A percentile compares a stretch with the other conserved stretches of the same genome.
Conservation (phyloP, 345 rosid genomes). For the Lepidium sativum region DNA sequence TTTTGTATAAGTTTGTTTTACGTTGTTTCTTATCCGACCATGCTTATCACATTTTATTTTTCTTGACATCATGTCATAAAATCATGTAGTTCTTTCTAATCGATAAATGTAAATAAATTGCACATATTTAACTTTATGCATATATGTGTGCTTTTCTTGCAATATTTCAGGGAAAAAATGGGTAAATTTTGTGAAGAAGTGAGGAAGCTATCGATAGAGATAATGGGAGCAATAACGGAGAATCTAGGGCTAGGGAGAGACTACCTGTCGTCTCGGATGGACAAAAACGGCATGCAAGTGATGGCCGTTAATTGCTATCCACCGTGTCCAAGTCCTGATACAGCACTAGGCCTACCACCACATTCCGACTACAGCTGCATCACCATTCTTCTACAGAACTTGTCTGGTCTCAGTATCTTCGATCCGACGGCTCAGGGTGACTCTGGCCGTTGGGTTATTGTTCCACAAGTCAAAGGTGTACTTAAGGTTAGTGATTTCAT, state of each 20-base stretch:
- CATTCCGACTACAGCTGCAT: constrained; percentile 62
- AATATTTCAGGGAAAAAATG: constrained; percentile 42
- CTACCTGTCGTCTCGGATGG: constrained; percentile 31
- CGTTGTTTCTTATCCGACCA: neutral
- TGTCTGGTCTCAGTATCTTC: constrained; percentile 47
- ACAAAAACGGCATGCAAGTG: constrained; percentile 50
- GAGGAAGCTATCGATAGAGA: constrained; percentile 34
- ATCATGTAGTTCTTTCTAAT: neutral
- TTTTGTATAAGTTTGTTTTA: no score
- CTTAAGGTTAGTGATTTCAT: constrained; percentile 32
- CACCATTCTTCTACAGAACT: constrained; percentile 47
- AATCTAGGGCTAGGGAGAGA: constrained; percentile 43
- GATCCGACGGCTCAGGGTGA: constrained; percentile 23
- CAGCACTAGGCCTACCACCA: constrained; percentile 46
- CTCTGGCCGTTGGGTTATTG: constrained; percentile 33
- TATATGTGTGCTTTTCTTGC: neutral
- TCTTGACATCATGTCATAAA: neutral
- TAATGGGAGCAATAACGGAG: constrained; percentile 43
- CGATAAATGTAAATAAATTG: neutral
- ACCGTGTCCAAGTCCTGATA: constrained; percentile 43
- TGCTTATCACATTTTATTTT: neutral
- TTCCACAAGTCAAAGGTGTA: constrained; percentile 40
- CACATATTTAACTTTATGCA: neutral
- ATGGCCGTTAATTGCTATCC: constrained; percentile 53
- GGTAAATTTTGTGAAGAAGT: constrained; percentile 37